Base-by-base conservation (phyloP, 441 rosid species). In the Hura crepitans region DNA sequence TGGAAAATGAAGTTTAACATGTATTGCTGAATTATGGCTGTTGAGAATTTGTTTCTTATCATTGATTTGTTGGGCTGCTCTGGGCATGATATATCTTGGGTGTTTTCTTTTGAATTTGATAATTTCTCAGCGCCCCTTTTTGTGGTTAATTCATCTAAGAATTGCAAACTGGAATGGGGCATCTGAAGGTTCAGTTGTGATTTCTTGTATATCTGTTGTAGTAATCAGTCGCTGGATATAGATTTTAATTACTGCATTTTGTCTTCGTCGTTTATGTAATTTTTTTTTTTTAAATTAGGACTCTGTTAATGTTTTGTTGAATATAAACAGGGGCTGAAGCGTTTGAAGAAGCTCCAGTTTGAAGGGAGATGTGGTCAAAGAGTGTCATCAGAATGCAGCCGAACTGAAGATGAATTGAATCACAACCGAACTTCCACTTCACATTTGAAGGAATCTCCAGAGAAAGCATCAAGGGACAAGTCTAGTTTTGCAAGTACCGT, bases 321-420 rank as follows among this genome's bases (percentile, higher is more conserved):
- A 62, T 56, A 11, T 43, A 22, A 67, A 46, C 83, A 95, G 98
- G 96, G 86, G 54, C 74, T 73, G 50, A 88, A 82, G 71, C 85
- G 96, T 78, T 62, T 89, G 80, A 90, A 89, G 89, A 92, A 80
- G 76, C 78, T 82, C 45, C 86, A 82, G 23, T 62, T 68, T 23
- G 87, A 85, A 68, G 91, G 84, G 78, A 84, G 84, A 78, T 71
- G 46, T 63, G 89, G 82, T 66, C 88, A 74, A 75, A 33, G 65
- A 57, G 69, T 66, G 70, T 57, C 71, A 61, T 67, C 82, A 63
- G 88, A 77, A 72, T 70, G 65, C 76, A 46, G 68, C 66, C 69
- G 79, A 75, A 74, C 76, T 63, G 86, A 75, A 51, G 88, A 75
- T 22, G 83, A 82, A 81, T 57, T 75, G 51, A 81, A 65, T 67